phyloP scores from a whole-genome alignment of 2,329 filamentous ascomycete genomes.

The Pseudocercospora crystallina region DNA sequence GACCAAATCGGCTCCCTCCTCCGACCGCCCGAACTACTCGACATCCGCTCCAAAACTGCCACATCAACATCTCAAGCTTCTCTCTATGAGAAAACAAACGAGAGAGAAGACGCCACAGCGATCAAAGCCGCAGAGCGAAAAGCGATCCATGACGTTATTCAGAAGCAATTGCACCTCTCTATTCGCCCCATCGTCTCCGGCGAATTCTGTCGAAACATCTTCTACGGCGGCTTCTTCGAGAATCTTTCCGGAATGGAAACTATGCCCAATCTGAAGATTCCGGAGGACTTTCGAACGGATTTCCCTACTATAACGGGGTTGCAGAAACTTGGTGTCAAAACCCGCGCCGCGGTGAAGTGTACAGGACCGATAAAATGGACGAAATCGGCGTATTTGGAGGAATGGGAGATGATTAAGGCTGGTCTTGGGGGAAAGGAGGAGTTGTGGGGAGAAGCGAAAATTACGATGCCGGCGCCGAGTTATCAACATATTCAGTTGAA shows the following conservation, averaged over 20 bases:
- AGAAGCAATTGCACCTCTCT: conserved; percentile 61
- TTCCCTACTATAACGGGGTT: conserved; percentile 26
- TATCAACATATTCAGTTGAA: conserved; percentile 33
- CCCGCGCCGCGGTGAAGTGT: conserved; percentile 24
- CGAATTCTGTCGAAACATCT: conserved; percentile 53
- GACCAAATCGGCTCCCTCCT: conserved; percentile 72
- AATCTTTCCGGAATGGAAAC: conserved; percentile 23
- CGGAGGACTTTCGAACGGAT: conserved; percentile 24
- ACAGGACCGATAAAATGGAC: conserved; percentile 25
- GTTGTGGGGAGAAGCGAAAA: conserved; percentile 24
- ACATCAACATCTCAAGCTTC: conserved; percentile 51
- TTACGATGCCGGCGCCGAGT: conserved; percentile 31
- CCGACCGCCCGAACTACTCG: conserved; percentile 60
- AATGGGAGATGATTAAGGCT: conserved; percentile 25
- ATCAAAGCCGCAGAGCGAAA: conserved; percentile 63
- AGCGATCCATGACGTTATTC: conserved; percentile 63
- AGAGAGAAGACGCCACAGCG: conserved; percentile 40
- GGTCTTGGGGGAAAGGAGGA: conserved; percentile 10
- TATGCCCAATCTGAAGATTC: conserved; percentile 14
- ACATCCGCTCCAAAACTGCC: conserved; percentile 47
- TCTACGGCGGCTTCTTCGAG: conserved; percentile 31
- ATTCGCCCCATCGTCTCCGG: conserved; percentile 65
- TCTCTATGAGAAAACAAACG: conserved; percentile 39
- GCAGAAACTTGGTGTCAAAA: conserved; percentile 20
- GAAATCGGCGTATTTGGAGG: conserved; percentile 24